Evolutionary conservation across 352 stramenopile genomes (phyloP).

Genomic region (Pythium folliculosum): DNA sequence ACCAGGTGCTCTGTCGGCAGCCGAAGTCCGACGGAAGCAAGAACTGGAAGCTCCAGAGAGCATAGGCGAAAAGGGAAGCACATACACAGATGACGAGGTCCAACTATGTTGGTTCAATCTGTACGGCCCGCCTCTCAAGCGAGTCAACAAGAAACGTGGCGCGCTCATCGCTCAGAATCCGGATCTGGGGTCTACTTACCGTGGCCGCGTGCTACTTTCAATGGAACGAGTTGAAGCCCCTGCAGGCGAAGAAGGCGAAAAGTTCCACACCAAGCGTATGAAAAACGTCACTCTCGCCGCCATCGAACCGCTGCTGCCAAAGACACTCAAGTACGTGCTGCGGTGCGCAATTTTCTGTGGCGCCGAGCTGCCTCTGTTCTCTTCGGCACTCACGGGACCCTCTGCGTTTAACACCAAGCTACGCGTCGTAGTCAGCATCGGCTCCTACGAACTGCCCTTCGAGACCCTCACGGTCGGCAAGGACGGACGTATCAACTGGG

Average conservation of each 20-base stretch:
- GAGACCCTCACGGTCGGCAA: slow-evolving; percentile 51
- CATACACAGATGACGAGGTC: slow-evolving; percentile 20
- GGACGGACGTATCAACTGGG: slow-evolving; percentile 48
- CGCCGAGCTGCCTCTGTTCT: slow-evolving; percentile 43
- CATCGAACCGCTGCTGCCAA: slow-evolving; percentile 30
- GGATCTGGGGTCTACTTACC: slow-evolving; percentile 78
- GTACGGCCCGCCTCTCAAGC: slow-evolving; percentile 76
- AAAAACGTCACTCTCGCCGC: slow-evolving; percentile 20
- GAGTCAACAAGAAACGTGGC: slow-evolving; percentile 56
- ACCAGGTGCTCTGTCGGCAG: background rate
- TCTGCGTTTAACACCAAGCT: slow-evolving; percentile 36
- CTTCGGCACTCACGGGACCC: slow-evolving; percentile 7
- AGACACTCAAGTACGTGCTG: slow-evolving; percentile 67
- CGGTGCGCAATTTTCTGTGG: slow-evolving; percentile 65
- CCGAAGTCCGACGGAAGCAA: slow-evolving; percentile 9
- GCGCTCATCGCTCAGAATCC: slow-evolving; percentile 57
- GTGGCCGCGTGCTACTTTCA: slow-evolving; percentile 76
- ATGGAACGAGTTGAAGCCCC: slow-evolving; percentile 60
- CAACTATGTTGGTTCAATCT: slow-evolving; percentile 79
- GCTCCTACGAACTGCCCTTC: slow-evolving; percentile 48
- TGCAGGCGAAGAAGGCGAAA: slow-evolving; percentile 47
- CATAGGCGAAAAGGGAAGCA: background rate
- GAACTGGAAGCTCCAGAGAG: slow-evolving; percentile 3
- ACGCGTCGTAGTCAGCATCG: slow-evolving; percentile 52
- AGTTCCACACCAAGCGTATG: slow-evolving; percentile 61